These are phyloP conservation scores for Clarireedia paspali DNA, from an alignment of 2,329 filamentous ascomycete species.

Conservation along the genomic window DNA sequence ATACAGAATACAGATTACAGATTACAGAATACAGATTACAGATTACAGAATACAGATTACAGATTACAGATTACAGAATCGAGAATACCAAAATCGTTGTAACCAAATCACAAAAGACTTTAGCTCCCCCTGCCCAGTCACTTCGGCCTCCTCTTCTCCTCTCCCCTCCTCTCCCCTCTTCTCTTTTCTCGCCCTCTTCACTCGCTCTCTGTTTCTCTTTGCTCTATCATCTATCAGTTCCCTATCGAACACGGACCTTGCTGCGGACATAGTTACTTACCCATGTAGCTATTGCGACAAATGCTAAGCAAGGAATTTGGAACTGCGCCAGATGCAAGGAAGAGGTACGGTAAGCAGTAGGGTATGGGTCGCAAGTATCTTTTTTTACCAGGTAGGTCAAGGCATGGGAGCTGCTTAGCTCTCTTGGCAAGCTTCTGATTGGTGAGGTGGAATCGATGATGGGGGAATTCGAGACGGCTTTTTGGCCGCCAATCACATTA, in stretches of 20 bases:
- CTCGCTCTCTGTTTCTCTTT: not conserved
- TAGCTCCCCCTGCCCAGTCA: too few species aligned
- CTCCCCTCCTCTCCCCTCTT: not conserved
- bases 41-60: too few species aligned
- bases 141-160: not conserved
- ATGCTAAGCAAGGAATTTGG: not conserved
- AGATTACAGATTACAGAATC: too few species aligned
- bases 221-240: not conserved
- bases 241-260: not conserved
- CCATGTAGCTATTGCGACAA: slow-evolving; percentile 4
- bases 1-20: too few species aligned
- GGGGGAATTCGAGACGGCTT: not conserved
- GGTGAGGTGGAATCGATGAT: not conserved
- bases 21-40: too few species aligned
- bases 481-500: slow-evolving; percentile 2
- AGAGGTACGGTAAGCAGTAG: slow-evolving; percentile 1
- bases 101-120: too few species aligned
- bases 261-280: not conserved
- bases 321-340: slow-evolving; percentile 7
- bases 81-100: too few species aligned
- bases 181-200: not conserved
- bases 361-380: not conserved
- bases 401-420: not conserved
- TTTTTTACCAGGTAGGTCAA: not conserved
- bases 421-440: not conserved